Evolutionary conservation across 2,329 filamentous ascomycete genomes (phyloP).

Genomic region (Drechslera avenae): DNA sequence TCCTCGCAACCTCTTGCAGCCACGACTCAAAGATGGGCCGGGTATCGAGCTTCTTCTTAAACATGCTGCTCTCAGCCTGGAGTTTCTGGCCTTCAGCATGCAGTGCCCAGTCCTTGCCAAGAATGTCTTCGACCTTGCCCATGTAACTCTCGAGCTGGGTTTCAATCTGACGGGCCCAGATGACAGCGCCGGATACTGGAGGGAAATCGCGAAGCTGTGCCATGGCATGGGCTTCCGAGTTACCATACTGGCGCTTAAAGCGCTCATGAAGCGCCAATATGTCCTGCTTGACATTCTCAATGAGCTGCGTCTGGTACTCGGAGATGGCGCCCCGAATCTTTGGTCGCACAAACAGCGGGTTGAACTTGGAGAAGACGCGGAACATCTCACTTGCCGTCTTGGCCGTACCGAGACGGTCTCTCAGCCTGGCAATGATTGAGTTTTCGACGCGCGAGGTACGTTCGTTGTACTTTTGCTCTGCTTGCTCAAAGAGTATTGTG

Average conservation of each 20-base stretch:
- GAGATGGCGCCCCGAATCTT: constrained; percentile 98
- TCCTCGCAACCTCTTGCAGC: constrained; percentile 85
- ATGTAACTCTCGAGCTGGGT: constrained; percentile 95
- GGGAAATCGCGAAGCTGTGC: constrained; percentile 94
- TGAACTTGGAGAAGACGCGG: constrained; percentile 99
- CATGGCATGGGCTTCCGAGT: constrained; percentile 98
- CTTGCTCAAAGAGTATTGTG: constrained; percentile 88
- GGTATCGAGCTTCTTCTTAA: constrained; percentile 95
- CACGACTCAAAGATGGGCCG: constrained; percentile 93
- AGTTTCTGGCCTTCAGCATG: constrained; percentile 95
- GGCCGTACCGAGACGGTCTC: constrained; percentile 90
- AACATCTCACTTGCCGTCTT: constrained; percentile 99
- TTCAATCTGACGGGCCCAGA: constrained; percentile 97
- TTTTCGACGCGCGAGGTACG: constrained; percentile 97
- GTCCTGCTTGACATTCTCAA: constrained; percentile 96
- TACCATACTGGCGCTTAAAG: constrained; percentile 98
- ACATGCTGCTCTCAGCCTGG: constrained; percentile 86
- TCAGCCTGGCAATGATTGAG: constrained; percentile 92
- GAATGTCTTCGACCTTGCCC: constrained; percentile 98
- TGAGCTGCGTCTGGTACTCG: constrained; percentile 96
- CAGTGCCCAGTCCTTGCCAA: constrained; percentile 91
- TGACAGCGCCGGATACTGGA: constrained; percentile 94
- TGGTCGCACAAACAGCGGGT: constrained; percentile 95
- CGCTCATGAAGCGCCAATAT: constrained; percentile 92
- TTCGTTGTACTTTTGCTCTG: constrained; percentile 96